Percentiles rank a stretch among this genome's conserved stretches.
These are phyloP conservation scores for Fusarium drepaniforme DNA, from an alignment of 2,329 filamentous ascomycete genomes.

Conservation along the genomic window DNA sequence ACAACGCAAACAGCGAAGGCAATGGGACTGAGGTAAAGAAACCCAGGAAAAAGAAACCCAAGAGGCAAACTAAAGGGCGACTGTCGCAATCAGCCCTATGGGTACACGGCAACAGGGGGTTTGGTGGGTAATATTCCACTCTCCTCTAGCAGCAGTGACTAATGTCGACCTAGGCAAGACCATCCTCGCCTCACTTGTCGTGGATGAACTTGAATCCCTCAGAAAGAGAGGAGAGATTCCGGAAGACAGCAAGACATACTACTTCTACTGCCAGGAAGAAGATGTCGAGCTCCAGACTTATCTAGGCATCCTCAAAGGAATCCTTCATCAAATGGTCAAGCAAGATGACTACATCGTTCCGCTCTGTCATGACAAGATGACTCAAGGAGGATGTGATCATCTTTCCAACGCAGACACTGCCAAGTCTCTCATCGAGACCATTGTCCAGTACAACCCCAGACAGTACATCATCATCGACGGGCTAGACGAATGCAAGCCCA, in stretches of 20 bases:
- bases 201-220: neutral
- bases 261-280: conserved; percentile 3
- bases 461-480: conserved; percentile 59
- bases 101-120: neutral
- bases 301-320: neutral
- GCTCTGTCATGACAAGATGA: neutral
- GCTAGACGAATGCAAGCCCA: conserved; percentile 54
- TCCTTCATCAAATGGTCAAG: neutral
- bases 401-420: conserved; percentile 29
- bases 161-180: neutral
- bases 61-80: neutral
- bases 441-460: conserved; percentile 42
- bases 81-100: neutral
- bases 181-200: neutral
- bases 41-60: too few species aligned
- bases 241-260: neutral
- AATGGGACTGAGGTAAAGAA: too few species aligned
- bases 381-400: neutral
- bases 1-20: too few species aligned
- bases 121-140: neutral
- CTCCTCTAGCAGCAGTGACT: neutral
- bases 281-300: neutral
- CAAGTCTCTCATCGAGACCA: conserved; percentile 47
- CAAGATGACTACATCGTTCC: neutral
- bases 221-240: neutral